Evolutionary conservation across 768 basidiomycete species (phyloP).

Genomic region (Panellus pusillus): DNA sequence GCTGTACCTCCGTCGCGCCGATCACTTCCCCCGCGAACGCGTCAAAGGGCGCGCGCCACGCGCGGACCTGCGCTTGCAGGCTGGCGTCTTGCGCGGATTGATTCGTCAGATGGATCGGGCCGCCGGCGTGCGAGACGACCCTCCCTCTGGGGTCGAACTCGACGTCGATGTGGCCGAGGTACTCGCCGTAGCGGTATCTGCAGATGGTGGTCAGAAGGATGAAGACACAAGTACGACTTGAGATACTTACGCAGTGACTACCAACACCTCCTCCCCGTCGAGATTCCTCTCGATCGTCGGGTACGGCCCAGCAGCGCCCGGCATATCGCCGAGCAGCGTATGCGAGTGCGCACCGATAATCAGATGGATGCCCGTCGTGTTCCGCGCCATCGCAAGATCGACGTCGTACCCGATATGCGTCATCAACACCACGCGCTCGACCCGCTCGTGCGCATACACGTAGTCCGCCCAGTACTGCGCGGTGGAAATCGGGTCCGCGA

Average conservation of each 20-base stretch:
- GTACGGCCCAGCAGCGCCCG: slow-evolving; percentile 40
- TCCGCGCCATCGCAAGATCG: slow-evolving; percentile 41
- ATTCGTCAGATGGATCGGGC: slow-evolving; percentile 43
- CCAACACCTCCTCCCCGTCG: slow-evolving; percentile 46
- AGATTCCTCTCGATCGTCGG: slow-evolving; percentile 44
- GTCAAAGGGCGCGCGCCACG: slow-evolving; percentile 41
- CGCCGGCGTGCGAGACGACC: slow-evolving; percentile 41
- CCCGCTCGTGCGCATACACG: slow-evolving; percentile 32
- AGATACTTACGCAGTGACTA: slow-evolving; percentile 41
- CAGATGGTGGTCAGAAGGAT: background rate
- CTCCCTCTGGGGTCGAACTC: slow-evolving; percentile 39
- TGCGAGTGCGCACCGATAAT: slow-evolving; percentile 47
- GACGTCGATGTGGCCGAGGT: slow-evolving; percentile 45
- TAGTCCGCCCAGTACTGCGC: slow-evolving; percentile 38
- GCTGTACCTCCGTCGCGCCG: slow-evolving; percentile 34
- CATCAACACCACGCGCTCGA: slow-evolving; percentile 43
- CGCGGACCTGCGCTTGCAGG: slow-evolving; percentile 38
- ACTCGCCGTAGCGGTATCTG: slow-evolving; percentile 45
- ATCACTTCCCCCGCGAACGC: slow-evolving; percentile 35
- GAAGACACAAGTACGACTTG: too few species aligned
- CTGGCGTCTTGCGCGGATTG: slow-evolving; percentile 34
- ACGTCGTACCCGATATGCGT: slow-evolving; percentile 48
- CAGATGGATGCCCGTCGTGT: slow-evolving; percentile 39
- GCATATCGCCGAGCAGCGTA: slow-evolving; percentile 43
- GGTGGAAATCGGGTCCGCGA: slow-evolving; percentile 38